Base-by-base conservation (phyloP, 1,139 yeast species). In the Kluyveromyces sp. region DNA sequence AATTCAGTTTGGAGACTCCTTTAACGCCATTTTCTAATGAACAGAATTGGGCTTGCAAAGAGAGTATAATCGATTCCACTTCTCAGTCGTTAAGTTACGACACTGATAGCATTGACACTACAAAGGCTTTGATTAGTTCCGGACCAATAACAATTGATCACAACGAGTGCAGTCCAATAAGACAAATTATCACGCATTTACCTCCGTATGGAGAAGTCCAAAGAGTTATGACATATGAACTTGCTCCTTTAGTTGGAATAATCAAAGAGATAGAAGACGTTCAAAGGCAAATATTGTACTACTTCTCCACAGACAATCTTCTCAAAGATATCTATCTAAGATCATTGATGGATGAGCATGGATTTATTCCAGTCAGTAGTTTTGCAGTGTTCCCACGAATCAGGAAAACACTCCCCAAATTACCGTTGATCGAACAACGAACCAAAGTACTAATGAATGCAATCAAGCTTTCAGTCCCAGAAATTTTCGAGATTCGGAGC, bases 251-350 rank as follows among this genome's bases (percentile, higher is more conserved):
- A 29, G 42, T 33, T n/a, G 28, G 35, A 18, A 35, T 42, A n/a
- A 18, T 42, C 6, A 28, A 29, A 28, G 40, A 42, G 39, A 38
- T 42, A n/a, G 39, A 42, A 22, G 36, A 42, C 15, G 36, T 42
- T 13, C 39, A 39, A 28, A 34, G 18, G 12, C 45, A 42, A 20
- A 12, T 42, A 7, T 35, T 38, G 30, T 42, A 38, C 39, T 42
- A 42, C 17, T 42, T 42, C 25, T 42, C 42, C 12, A 26, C 33
- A 19, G 36, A 42, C 7, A 42, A 42, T 28, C 22, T 42, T 7
- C 34, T 39, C n/a, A 26, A 33, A 25, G 45, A 42, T 20, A 13
- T 18, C 15, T 38, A 37, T 31, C 33, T 42, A 7, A 42, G 42
- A 32, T 19, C 33, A 12, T 13, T 29, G 13, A 42, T 42, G 45